Evolutionary conservation across 2,329 filamentous ascomycete species (phyloP), one percentile per base, ranked within the genome.

Genomic region (Clarireedia sp.): DNA sequence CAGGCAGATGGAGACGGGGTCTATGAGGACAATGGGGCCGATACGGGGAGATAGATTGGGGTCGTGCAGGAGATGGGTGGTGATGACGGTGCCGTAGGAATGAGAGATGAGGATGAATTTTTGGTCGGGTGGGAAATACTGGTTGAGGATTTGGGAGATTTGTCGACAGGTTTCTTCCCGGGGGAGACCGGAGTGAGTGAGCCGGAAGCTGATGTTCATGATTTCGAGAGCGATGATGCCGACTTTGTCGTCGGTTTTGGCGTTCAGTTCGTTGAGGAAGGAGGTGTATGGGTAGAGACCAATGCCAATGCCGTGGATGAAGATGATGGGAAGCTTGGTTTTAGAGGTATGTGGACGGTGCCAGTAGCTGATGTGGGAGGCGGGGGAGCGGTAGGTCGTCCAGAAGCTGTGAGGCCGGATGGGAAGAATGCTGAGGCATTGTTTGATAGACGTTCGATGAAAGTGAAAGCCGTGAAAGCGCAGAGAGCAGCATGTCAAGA

Each of bases 261-360:
- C 66, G 59, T 78, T 78, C 50, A 85, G 68, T 55, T 81, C 74
- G 50, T 69, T 67, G 10, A 85, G 66, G 62, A 82, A 81, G 24
- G 73, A 70, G 19, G 76, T 72, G 60, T 85, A 82, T 0, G 80
- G 77, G 60, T 79, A 76, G 3, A 85, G 67, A 0, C 80, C 80
- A 56, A 83, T 75, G 44, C 81, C 80, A 54, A 85, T 83, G 29
- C 83, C 82, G 60, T 86, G 82, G 26, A 86, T 75, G 65, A 83
- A 85, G 5, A 86, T 67, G 14, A 86, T 66, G 0, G 82, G 82
- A 2, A 80, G 71, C 43, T 74, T 73, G 1, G 73, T 78, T 54
- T 74, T 77, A 2, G 82, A 82, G 0, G 75, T 83, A 60, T 86
- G 82, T 9, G 77, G 77, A 24, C 77, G 75, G 61, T 81, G 73